phyloP scores from a whole-genome alignment of 768 basidiomycete genomes.

The Pilatotrama ljubarskyi region DNA sequence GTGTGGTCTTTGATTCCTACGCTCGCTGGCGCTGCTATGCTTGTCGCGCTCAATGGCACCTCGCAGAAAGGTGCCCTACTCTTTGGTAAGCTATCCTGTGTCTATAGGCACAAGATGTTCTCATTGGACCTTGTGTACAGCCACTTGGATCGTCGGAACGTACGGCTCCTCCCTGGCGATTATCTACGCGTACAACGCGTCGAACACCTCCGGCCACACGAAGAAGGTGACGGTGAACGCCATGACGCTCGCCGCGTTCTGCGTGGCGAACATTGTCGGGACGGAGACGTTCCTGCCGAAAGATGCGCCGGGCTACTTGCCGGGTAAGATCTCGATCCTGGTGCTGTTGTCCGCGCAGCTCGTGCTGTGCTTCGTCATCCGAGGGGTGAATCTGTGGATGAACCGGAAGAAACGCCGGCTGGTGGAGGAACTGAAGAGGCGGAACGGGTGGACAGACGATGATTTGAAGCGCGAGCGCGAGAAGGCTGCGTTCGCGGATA shows the following conservation, averaged over 20 bases:
- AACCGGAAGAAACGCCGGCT: conserved; percentile 47
- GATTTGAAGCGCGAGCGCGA: conserved; percentile 60
- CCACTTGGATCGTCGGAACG: conserved; percentile 50
- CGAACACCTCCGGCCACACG: conserved; percentile 64
- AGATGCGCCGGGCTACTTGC: conserved; percentile 62
- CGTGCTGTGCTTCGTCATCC: conserved; percentile 46
- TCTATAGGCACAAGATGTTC: not conserved
- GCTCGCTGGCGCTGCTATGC: conserved; percentile 48
- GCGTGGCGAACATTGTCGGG: conserved; percentile 62
- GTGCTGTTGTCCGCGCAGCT: conserved; percentile 56
- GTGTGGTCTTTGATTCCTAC: conserved; percentile 59
- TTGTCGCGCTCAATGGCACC: conserved; percentile 51
- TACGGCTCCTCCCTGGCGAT: conserved; percentile 62
- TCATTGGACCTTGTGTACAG: conserved; percentile 33
- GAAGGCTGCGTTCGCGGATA: conserved; percentile 59
- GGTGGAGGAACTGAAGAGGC: conserved; percentile 46
- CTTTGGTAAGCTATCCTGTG: conserved; percentile 44
- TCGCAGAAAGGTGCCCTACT: conserved; percentile 52
- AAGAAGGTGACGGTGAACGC: conserved; percentile 69
- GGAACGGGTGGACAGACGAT: conserved; percentile 54
- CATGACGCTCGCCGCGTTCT: conserved; percentile 57
- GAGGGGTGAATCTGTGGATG: conserved; percentile 56
- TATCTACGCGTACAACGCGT: conserved; percentile 67
- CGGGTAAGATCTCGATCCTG: conserved; percentile 67
- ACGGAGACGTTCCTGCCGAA: conserved; percentile 63